Conservation (phyloP, 2,329 filamentous ascomycete genomes). For the Dothideomycetes sp. region DNA sequence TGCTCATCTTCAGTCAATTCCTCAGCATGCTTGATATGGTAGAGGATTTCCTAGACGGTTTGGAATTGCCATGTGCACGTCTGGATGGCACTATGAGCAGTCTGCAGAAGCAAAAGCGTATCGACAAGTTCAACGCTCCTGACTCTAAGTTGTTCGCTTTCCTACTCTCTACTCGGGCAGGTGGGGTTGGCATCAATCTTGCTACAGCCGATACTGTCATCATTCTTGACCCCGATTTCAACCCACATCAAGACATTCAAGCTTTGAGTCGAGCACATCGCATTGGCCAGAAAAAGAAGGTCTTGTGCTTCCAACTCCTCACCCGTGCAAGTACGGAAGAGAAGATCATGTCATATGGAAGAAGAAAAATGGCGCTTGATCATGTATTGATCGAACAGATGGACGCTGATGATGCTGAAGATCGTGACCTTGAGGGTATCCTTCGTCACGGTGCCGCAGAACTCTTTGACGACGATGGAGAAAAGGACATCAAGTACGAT, state of each 20-base stretch:
- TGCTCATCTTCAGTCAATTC: constrained; percentile 94
- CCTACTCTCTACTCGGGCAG: constrained; percentile 83
- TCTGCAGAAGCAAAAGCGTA: constrained; percentile 84
- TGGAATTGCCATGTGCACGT: constrained; percentile 65
- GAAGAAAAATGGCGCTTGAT: constrained; percentile 92
- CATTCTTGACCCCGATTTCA: constrained; percentile 94
- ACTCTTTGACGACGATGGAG: constrained; percentile 68
- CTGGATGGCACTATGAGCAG: constrained; percentile 78
- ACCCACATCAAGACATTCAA: constrained; percentile 95
- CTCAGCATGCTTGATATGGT: constrained; percentile 76
- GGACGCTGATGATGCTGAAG: constrained; percentile 70
- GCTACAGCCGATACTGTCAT: constrained; percentile 97
- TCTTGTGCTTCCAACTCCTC: constrained; percentile 90
- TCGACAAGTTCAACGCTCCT: constrained; percentile 85
- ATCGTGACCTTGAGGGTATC: constrained; percentile 76
- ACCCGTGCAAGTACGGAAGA: constrained; percentile 85
- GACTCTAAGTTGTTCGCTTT: constrained; percentile 81
- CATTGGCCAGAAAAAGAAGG: constrained; percentile 92
- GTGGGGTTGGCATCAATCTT: constrained; percentile 94
- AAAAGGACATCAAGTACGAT: constrained; percentile 73
- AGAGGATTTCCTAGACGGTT: constrained; percentile 78
- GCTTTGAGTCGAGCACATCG: constrained; percentile 89
- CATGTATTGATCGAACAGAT: constrained; percentile 90
- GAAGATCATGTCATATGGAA: constrained; percentile 90
- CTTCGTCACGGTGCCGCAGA: constrained; percentile 79